Conservation (phyloP, 2,329 filamentous ascomycete genomes). For the Penicillium brasilianum region DNA sequence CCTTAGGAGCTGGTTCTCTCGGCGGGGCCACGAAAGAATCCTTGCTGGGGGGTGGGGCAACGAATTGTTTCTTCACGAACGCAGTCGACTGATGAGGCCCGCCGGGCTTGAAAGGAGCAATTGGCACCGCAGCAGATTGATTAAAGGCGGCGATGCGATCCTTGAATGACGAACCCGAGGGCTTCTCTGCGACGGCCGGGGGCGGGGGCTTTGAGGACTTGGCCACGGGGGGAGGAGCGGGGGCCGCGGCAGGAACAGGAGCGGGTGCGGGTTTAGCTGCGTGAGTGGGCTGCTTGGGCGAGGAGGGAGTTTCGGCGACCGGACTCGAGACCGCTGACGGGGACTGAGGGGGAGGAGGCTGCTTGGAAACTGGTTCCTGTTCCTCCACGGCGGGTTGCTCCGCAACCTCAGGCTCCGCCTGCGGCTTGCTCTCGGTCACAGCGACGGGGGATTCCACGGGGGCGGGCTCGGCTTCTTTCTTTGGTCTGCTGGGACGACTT, state of each 20-base stretch:
- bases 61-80: slow-evolving; percentile 97
- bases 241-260: slow-evolving; percentile 35
- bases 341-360: slow-evolving; percentile 26
- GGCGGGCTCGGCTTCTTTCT: slow-evolving; percentile 61
- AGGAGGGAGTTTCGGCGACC: slow-evolving; percentile 31
- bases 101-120: slow-evolving; percentile 86
- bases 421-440: slow-evolving; percentile 35
- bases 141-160: slow-evolving; percentile 98
- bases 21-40: slow-evolving; percentile 83
- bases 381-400: slow-evolving; percentile 33
- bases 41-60: slow-evolving; percentile 90
- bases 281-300: slow-evolving; percentile 34
- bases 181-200: slow-evolving; percentile 71
- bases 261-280: slow-evolving; percentile 33
- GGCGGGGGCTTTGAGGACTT: slow-evolving; percentile 66
- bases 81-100: slow-evolving; percentile 63
- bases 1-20: slow-evolving; percentile 73
- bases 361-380: slow-evolving; percentile 28
- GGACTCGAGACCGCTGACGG: slow-evolving; percentile 32
- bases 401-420: slow-evolving; percentile 42
- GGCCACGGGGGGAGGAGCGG: slow-evolving; percentile 42
- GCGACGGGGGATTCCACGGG: slow-evolving; percentile 35
- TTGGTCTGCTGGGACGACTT: slow-evolving; percentile 69
- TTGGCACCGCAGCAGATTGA: slow-evolving; percentile 79
- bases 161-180: slow-evolving; percentile 76